Conservation (phyloP, 1,284 basidiomycete genomes). For the Ustilago cynodontis region DNA sequence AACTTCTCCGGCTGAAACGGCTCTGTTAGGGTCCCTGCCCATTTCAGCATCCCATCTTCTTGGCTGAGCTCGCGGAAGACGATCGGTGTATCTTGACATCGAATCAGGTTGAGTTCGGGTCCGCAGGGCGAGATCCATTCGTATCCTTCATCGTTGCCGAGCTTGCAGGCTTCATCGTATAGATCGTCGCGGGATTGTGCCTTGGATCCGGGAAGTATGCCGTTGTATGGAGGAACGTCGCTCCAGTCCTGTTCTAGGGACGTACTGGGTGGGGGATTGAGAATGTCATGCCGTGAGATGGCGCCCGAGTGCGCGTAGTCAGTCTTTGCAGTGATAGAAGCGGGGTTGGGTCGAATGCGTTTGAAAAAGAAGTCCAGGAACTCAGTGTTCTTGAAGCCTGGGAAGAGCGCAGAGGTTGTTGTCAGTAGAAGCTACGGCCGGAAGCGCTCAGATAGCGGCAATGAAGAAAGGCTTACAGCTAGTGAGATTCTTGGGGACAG, state of each 20-base stretch:
- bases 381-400: slow-evolving; percentile 37
- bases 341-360: slow-evolving; percentile 40
- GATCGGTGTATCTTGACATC: slow-evolving; percentile 66
- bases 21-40: slow-evolving; percentile 53
- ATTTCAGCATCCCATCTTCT: slow-evolving; percentile 50
- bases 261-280: slow-evolving; percentile 7
- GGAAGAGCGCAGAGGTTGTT: neutral
- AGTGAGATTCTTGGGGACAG: slow-evolving; percentile 68
- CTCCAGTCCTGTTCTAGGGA: slow-evolving; percentile 22
- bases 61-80: slow-evolving; percentile 64
- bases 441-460: neutral
- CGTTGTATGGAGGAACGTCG: slow-evolving; percentile 29
- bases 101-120: slow-evolving; percentile 65
- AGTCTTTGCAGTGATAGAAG: slow-evolving; percentile 1
- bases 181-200: slow-evolving; percentile 15
- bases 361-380: slow-evolving; percentile 62
- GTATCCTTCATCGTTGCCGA: slow-evolving; percentile 54
- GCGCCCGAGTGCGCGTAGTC: slow-evolving; percentile 11
- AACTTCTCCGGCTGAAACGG: slow-evolving; percentile 57
- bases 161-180: slow-evolving; percentile 13
- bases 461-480: slow-evolving; percentile 32
- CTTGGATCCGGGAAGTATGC: slow-evolving; percentile 16
- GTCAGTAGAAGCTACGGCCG: neutral
- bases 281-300: slow-evolving; percentile 40
- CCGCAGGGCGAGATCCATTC: slow-evolving; percentile 66